Base-by-base conservation (phyloP, 2,329 filamentous ascomycete species). In the Diaporthe sp. region DNA sequence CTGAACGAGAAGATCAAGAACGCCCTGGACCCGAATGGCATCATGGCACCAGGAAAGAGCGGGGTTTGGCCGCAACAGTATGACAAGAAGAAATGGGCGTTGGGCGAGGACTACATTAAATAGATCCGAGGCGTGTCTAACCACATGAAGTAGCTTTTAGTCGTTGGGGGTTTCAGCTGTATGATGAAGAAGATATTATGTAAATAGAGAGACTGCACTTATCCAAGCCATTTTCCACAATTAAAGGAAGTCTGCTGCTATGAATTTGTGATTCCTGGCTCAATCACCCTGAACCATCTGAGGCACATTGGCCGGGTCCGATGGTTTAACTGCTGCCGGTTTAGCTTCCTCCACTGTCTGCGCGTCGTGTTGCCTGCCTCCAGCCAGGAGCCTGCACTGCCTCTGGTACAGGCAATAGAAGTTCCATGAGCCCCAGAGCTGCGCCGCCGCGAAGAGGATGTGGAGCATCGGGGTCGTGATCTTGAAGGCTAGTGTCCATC, bases 41-140 rank as follows among this genome's bases (percentile, higher is more conserved):
- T 88, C 58, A 76, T 88, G 53, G 84, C 85, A 4, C 86, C 85
- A 1, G 86, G 86, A 0, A 85, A 85, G 77, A 85, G 83, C 70
- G 86, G 85, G 0, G 83, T 87, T 8, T 86, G 84, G 85, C 82
- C 82, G 4, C 78, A 76, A 56, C 77, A 74, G 32, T 81, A 76
- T 25, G 56, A 71, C 32, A 71, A 71, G 69, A 61, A 27, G 55
- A 58, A 71, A 32, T 71, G 69, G 69, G 32, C 50, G 51, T 27
- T 71, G 63, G 63, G 63, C 2, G 63, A 68, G 22, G 63, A 68
- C 8, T 68, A 68, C 17, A 68, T 68, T 8, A 68, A 68, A 39
- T 68, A 68, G 63, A 51, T 8, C 7, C 2, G 15, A 65, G 32
- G 19, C n/a, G 7, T 30, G n/a, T 17, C 13, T 51, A 3, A 19